phyloP scores from a whole-genome alignment of 139 green algal species.

The Nannochloris sp. region DNA sequence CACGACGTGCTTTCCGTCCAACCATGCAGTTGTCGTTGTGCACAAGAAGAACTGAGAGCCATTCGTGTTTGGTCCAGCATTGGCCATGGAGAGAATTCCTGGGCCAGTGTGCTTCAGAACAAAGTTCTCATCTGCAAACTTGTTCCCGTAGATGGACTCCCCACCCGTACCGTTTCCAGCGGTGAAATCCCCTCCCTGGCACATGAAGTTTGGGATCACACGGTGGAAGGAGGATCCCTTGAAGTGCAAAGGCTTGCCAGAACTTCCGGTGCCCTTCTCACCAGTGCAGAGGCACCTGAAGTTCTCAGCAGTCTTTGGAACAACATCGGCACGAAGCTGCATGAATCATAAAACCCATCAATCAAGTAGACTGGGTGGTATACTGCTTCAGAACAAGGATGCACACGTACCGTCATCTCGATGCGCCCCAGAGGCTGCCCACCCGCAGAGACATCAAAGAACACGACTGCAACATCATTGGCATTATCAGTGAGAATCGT shows the following conservation, averaged over 20 bases:
- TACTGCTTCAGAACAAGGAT: not conserved
- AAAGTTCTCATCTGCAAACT: conserved; percentile 31
- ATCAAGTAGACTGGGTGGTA: not conserved
- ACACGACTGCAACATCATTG: conserved; percentile 32
- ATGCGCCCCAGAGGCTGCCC: conserved; percentile 47
- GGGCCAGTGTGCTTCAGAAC: conserved; percentile 34
- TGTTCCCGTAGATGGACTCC: conserved; percentile 79
- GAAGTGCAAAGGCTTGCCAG: conserved; percentile 78
- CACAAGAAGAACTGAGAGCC: conserved; percentile 64
- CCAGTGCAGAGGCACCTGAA: conserved; percentile 67
- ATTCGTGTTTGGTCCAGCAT: conserved; percentile 58
- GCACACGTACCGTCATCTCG: conserved; percentile 49
- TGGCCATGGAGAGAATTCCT: conserved; percentile 39
- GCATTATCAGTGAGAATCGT: not conserved
- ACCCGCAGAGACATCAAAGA: conserved; percentile 46
- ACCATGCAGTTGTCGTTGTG: conserved; percentile 52
- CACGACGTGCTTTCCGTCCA: conserved; percentile 67
- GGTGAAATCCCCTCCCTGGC: conserved; percentile 62
- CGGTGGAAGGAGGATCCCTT: conserved; percentile 81
- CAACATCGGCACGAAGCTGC: conserved; percentile 65
- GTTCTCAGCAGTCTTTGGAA: conserved; percentile 87
- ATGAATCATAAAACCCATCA: conserved; percentile 21
- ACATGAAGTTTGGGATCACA: conserved; percentile 55
- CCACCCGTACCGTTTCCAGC: conserved; percentile 60
- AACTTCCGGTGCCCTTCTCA: conserved; percentile 58